Evolutionary conservation across 2,329 filamentous ascomycete genomes (phyloP), one percentile per base, ranked within the genome.

Genomic region (Talaromyces funiculosus): DNA sequence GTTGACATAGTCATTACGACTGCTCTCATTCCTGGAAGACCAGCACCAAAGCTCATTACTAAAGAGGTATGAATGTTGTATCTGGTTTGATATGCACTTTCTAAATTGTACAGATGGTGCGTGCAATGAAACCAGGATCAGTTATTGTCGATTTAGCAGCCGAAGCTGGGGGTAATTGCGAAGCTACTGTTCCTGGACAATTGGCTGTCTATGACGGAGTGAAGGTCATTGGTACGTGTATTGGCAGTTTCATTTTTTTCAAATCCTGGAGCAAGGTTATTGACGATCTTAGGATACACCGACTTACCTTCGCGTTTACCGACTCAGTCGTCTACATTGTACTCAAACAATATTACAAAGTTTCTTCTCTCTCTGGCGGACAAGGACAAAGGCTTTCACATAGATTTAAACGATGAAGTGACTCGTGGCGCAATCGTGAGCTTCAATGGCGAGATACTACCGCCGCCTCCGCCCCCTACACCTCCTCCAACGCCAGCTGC

Each of bases 1-100:
- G 90, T 96, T 56, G 91, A 96, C 73, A 96, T 96, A 64, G 89
- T 96, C 63, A 89, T 96, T 71, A 96, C 91, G 1, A 96, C 92
- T 1, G 92, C 92, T n/a, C 75, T 96, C 67, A 96, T 96, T 62
- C 92, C 92, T 0, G 92, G 91, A 60, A 88, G 83, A 66, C 88
- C 88, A 29, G 90, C 91, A 0, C 92, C 92, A 0, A 93, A 88
- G 68, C 80, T 96, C 31, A 92, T 96, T 68, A 92, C 88, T 4
- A 89, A 90, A 74, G 82, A 84, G 67, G 77, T 78, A 71, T 62
- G 62, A 22, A 43, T 18, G 3, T 9, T 4, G 3, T 4, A 4
- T n/a, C n/a, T 31, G 12, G 16, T 43, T 22, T 6, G 20, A 42
- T 24, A 5, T 24, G 20, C 6, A 14, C 24, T n/a, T 16, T 18